These are phyloP conservation scores for Grosmannia penicillata DNA, from an alignment of 2,329 filamentous ascomycete species.

Conservation along the genomic window DNA sequence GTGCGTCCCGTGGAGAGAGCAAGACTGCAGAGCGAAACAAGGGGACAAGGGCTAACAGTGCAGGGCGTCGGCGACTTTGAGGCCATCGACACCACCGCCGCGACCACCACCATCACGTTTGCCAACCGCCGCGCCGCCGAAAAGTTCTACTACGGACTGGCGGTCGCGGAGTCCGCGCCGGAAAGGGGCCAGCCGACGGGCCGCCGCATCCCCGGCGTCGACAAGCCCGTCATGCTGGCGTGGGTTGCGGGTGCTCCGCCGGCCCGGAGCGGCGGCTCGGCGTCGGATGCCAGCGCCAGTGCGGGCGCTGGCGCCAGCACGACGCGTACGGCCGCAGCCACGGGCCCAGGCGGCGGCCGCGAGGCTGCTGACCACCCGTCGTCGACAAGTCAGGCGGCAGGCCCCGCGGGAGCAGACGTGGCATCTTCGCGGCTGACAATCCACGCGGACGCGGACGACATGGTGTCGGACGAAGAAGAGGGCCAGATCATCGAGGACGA, in stretches of 20 bases:
- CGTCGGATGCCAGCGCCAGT: not conserved
- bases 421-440: too few species aligned
- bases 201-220: constrained; percentile 43
- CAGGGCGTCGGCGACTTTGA: constrained; percentile 50
- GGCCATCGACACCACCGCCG: constrained; percentile 33
- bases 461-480: not conserved
- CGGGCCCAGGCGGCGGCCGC: too few species aligned
- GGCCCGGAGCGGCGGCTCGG: constrained; percentile 5
- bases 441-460: not conserved
- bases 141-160: constrained; percentile 45
- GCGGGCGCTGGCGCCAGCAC: not conserved
- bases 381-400: too few species aligned
- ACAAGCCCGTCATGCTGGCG: constrained; percentile 46
- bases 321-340: not conserved
- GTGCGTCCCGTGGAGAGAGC: too few species aligned
- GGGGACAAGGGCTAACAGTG: not conserved
- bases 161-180: not conserved
- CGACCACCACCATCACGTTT: constrained; percentile 42
- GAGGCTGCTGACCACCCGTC: not conserved
- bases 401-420: too few species aligned
- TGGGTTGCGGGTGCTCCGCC: constrained; percentile 32
- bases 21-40: not conserved
- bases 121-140: constrained; percentile 58
- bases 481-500: not conserved
- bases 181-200: constrained; percentile 18